Evolutionary conservation across 129 eudicot species (phyloP).

Genomic region (Calendula officinalis): DNA sequence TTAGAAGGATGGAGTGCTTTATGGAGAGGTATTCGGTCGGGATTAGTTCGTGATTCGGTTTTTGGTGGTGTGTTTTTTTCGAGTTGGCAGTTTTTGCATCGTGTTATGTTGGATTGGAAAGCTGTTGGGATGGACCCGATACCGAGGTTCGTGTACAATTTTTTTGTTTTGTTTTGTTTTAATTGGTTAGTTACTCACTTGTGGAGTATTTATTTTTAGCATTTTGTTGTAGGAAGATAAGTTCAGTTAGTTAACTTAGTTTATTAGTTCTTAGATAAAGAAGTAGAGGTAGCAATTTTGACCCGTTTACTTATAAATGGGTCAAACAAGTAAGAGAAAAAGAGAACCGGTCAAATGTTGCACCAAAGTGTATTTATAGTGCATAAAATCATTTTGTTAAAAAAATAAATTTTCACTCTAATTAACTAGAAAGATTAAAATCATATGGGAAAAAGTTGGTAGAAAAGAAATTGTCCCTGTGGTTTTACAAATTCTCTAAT

Average conservation of each 20-base stretch:
- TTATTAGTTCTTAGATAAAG: not conserved
- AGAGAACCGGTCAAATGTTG: too few relatives aligned
- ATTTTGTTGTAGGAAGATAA: not conserved
- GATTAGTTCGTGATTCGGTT: slow-evolving; percentile 74
- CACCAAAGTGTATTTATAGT: too few relatives aligned
- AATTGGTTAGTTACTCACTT: not conserved
- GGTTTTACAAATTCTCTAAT: too few relatives aligned
- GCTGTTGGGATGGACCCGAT: slow-evolving; percentile 85
- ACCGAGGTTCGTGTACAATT: slow-evolving; percentile 49
- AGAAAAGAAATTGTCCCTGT: too few relatives aligned
- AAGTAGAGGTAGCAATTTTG: too few relatives aligned
- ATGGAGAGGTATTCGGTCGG: slow-evolving; percentile 84
- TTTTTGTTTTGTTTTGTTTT: slow-evolving; percentile 3
- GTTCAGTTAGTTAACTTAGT: not conserved
- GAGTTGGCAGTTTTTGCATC: slow-evolving; percentile 76
- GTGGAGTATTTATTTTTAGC: not conserved
- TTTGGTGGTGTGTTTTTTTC: slow-evolving; percentile 87
- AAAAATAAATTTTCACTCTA: too few relatives aligned
- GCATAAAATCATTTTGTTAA: too few relatives aligned
- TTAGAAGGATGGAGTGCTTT: slow-evolving; percentile 90
- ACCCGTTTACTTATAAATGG: too few relatives aligned
- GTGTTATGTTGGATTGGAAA: slow-evolving; percentile 82
- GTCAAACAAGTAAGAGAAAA: too few relatives aligned
- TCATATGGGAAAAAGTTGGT: too few relatives aligned
- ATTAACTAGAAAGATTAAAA: too few relatives aligned